A percentile compares a stretch with the other conserved stretches of the same genome.
Conservation (phyloP, 2,329 filamentous ascomycete genomes). For the Zymoseptoria crescenta region DNA sequence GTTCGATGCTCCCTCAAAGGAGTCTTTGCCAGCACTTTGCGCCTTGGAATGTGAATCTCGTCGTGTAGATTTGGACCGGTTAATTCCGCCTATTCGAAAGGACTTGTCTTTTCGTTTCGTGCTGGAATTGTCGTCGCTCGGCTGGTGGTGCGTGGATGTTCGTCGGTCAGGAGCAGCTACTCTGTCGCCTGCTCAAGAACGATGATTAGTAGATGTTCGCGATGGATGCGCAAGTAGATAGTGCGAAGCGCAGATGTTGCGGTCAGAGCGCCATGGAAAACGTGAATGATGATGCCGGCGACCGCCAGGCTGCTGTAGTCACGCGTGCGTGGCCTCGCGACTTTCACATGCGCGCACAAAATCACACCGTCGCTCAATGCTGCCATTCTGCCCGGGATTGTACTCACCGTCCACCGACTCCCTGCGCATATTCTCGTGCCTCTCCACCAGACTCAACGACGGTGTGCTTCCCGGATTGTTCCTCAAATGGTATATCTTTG, state of each 20-base stretch:
- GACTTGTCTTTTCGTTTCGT: slow-evolving; percentile 21
- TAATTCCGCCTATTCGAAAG: slow-evolving; percentile 20
- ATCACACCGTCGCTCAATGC: slow-evolving; percentile 2
- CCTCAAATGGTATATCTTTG: slow-evolving; percentile 34
- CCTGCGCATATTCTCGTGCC: slow-evolving; percentile 23
- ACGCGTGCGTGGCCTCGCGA: not conserved
- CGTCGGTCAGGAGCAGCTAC: slow-evolving; percentile 9
- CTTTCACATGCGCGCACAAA: not conserved
- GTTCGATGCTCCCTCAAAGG: slow-evolving; percentile 20
- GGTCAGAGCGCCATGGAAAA: not conserved
- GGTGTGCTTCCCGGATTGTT: slow-evolving; percentile 42
- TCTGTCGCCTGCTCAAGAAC: slow-evolving; percentile 9
- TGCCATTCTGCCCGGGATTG: not conserved
- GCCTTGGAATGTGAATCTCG: slow-evolving; percentile 25
- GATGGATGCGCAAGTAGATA: not conserved
- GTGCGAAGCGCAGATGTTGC: not conserved
- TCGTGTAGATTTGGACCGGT: slow-evolving; percentile 22
- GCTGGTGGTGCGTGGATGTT: slow-evolving; percentile 21
- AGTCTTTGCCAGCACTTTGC: slow-evolving; percentile 14
- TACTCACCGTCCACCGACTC: slow-evolving; percentile 24
- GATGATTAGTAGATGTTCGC: slow-evolving; percentile 8
- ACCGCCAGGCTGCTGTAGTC: slow-evolving; percentile 2
- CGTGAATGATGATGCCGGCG: not conserved
- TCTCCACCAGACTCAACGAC: slow-evolving; percentile 34
- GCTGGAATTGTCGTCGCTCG: slow-evolving; percentile 22